Evolutionary conservation across 139 green algal genomes (phyloP), one percentile per base, ranked within the genome.

Genomic region (Chlamydomonas sphaeroides): DNA sequence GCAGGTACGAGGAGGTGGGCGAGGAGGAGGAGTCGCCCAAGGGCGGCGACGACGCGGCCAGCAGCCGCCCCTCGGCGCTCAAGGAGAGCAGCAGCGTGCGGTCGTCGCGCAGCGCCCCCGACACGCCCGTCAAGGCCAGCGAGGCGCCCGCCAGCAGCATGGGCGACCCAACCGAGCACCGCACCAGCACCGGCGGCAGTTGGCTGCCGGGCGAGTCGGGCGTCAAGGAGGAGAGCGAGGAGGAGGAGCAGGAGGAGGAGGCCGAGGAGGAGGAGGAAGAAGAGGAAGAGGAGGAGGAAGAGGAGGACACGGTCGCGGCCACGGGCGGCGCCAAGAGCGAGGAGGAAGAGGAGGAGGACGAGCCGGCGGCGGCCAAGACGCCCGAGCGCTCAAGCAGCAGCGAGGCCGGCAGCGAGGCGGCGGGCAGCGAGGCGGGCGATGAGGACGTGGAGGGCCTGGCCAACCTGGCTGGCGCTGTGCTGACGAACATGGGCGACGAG

Each of bases 331-430:
- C n/a, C n/a, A n/a, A n/a, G n/a, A n/a, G n/a, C n/a, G n/a, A n/a
- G n/a, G 53, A 79, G 71, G 71, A 56, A 36, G 51, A 51, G 53
- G 11, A 48, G 26, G 71, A 49, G 32, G 71, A 79, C 8, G 71
- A 7, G 32, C 32, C 69, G 3, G 45, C 35, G 71, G 5, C 71
- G 23, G 70, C 49, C 49, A 56, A 56, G 49, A 35, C 35, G 35
- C 56, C 51, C 25, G 10, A 20, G 32, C 69, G 69, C 49, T 26
- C 18, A 17, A 56, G 4, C 49, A 17, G 49, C 69, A 78, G 69
- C 69, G 8, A 39, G 35, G 38, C 26, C 35, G 68, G 72, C 28
- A 48, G 57, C 45, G 68, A 75, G 41, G 26, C 48, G 41, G 33
- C 41, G 3, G 68, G 35, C 41, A 17, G 42, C 41, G 68, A 75